These are phyloP conservation scores for Serpula lacrymans DNA, from an alignment of 768 basidiomycete genomes.

Conservation along the genomic window DNA sequence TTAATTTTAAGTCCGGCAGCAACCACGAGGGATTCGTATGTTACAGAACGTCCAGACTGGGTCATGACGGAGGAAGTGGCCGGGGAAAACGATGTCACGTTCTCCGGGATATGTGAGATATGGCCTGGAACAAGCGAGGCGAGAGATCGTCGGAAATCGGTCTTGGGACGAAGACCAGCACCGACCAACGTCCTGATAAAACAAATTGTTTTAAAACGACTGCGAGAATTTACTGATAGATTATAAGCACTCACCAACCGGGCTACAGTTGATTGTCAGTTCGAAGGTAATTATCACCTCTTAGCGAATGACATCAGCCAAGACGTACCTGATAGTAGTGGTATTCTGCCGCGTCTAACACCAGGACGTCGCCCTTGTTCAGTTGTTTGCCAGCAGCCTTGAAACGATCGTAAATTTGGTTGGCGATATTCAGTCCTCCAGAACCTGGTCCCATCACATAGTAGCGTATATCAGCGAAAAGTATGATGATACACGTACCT, in stretches of 20 bases:
- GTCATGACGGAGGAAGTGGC: conserved; percentile 71
- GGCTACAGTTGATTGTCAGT: conserved; percentile 48
- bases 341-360: conserved; percentile 76
- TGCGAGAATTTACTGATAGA: no score
- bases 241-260: conserved; percentile 65
- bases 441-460: conserved; percentile 48
- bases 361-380: conserved; percentile 73
- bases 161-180: conserved; percentile 75
- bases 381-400: conserved; percentile 64
- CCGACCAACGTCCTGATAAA: conserved; percentile 82
- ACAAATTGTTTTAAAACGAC: no score
- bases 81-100: conserved; percentile 74
- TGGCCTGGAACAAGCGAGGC: conserved; percentile 69
- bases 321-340: conserved; percentile 78
- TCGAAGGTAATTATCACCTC: not conserved
- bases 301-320: no score
- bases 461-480: conserved; percentile 14
- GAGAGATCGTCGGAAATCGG: conserved; percentile 63
- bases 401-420: conserved; percentile 85
- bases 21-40: conserved; percentile 86
- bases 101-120: conserved; percentile 67
- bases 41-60: conserved; percentile 59
- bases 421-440: conserved; percentile 78
- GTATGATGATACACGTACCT: no score
- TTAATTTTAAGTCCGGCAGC: conserved; percentile 88